Conservation (phyloP, 345 rosid species). For the Iberis pinnata region DNA sequence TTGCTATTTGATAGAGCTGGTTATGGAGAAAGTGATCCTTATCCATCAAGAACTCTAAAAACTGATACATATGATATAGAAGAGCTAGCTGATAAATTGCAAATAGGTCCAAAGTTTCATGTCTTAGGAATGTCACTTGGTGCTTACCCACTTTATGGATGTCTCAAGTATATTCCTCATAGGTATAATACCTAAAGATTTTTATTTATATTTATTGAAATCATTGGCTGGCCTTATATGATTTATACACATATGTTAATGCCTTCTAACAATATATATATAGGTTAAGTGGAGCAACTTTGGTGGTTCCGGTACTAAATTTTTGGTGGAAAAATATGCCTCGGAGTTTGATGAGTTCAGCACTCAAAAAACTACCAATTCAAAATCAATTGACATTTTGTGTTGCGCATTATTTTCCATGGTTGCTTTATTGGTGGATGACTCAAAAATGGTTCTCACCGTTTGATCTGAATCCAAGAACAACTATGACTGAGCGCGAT, state of each 20-base stretch:
- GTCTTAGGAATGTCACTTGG: slow-evolving; percentile 82
- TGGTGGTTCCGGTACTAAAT: slow-evolving; percentile 69
- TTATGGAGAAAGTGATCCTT: slow-evolving; percentile 90
- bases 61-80: slow-evolving; percentile 72
- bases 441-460: slow-evolving; percentile 68
- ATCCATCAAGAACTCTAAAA: slow-evolving; percentile 66
- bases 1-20: slow-evolving; percentile 80
- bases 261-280: not conserved
- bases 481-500: slow-evolving; percentile 39
- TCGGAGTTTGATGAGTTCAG: slow-evolving; percentile 31
- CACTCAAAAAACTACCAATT: slow-evolving; percentile 32
- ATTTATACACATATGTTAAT: not conserved
- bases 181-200: slow-evolving; percentile 27
- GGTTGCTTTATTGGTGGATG: slow-evolving; percentile 87
- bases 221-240: not conserved
- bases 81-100: slow-evolving; percentile 75
- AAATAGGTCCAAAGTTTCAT: slow-evolving; percentile 61
- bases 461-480: not conserved
- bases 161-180: slow-evolving; percentile 72
- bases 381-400: slow-evolving; percentile 52
- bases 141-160: slow-evolving; percentile 57
- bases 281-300: slow-evolving; percentile 61
- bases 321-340: slow-evolving; percentile 89
- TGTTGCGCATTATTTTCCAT: slow-evolving; percentile 61
- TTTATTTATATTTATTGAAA: too few species aligned